Base-by-base conservation (phyloP, 257 asterid genomes). In the Handroanthus guayacan region DNA sequence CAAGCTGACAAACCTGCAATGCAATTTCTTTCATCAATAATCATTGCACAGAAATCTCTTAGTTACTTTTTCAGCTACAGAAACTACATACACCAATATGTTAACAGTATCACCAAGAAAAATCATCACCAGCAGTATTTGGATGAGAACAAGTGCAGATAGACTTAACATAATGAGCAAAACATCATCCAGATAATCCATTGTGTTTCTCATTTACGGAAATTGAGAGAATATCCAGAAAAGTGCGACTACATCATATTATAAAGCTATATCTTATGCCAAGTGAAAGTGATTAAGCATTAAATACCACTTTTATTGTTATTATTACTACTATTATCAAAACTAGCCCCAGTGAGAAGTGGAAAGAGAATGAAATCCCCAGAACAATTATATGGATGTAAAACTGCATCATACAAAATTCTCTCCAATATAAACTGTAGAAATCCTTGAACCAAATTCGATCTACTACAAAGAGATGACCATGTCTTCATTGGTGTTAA, bases 1-100 rank as follows among this genome's bases (percentile, higher is more conserved):
- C 99, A 80, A 89, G 95, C 82, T 89, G 98, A 76, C 97, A 93
- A 69, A 86, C 97, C 99, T 95, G 96, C 84, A 85, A 82, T 65
- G 96, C 84, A 85, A 82, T 65, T 72, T 38, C 81, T 79, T 48
- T 73, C 52, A 68, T 41, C 72, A 51, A 69, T 71, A 54, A 58
- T 78, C 54, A 51, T 52, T 71, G 45, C 67, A 9, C 63, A 20
- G 67, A 34, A 50, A 77, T 48, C 41, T 47, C 13, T 62, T 56
- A 62, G 18, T 71, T 36, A 25, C 39, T 50, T 54, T 25, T 48
- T 38, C 37, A 47, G 69, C 69, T 25, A 37, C 41, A 72, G 50
- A 18, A 66, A 9, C 50, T 63, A 72, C 60, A 58, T 11, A 36
- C 37, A 63, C 56, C 60, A 69, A 63, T 48, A 44, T 56, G 68